These are phyloP conservation scores for Fomitopsis pulvina DNA, from an alignment of 768 basidiomycete genomes.

Conservation along the genomic window DNA sequence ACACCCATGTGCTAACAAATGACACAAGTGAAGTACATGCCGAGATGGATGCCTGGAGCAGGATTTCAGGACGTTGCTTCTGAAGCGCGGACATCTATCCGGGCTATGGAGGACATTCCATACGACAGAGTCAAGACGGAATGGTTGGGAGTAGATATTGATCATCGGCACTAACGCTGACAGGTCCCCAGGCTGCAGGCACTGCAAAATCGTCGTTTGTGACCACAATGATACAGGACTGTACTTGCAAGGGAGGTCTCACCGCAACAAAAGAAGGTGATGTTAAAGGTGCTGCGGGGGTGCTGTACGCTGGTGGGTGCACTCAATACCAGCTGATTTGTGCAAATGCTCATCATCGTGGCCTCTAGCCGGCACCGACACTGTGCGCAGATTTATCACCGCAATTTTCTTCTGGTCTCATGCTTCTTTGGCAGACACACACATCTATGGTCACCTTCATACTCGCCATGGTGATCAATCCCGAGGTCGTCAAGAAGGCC, in stretches of 20 bases:
- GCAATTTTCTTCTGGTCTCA: neutral
- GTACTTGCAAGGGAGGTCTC: neutral
- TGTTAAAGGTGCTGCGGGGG: slow-evolving; percentile 12
- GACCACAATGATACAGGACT: neutral
- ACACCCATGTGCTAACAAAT: neutral
- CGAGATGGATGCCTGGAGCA: slow-evolving; percentile 28
- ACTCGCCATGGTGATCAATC: slow-evolving; percentile 11
- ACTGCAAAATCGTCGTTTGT: slow-evolving; percentile 7
- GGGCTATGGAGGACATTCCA: slow-evolving; percentile 16
- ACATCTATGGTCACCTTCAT: slow-evolving; percentile 9
- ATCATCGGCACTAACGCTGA: no score
- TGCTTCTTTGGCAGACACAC: neutral
- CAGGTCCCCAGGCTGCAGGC: slow-evolving; percentile 5
- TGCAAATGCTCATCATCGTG: neutral
- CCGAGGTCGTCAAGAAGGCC: slow-evolving; percentile 13
- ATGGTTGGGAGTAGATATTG: slow-evolving; percentile 15
- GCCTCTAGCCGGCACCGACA: slow-evolving; percentile 12
- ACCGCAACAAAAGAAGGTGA: slow-evolving; percentile 7
- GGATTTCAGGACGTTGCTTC: slow-evolving; percentile 20
- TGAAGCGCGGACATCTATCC: slow-evolving; percentile 9
- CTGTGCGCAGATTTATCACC: slow-evolving; percentile 5
- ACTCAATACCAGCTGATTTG: no score
- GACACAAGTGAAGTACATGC: slow-evolving; percentile 17
- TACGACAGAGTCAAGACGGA: slow-evolving; percentile 11
- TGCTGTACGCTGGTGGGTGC: slow-evolving; percentile 8